Evolutionary conservation across 345 rosid species (phyloP).

Genomic region (Linum trigynum): DNA sequence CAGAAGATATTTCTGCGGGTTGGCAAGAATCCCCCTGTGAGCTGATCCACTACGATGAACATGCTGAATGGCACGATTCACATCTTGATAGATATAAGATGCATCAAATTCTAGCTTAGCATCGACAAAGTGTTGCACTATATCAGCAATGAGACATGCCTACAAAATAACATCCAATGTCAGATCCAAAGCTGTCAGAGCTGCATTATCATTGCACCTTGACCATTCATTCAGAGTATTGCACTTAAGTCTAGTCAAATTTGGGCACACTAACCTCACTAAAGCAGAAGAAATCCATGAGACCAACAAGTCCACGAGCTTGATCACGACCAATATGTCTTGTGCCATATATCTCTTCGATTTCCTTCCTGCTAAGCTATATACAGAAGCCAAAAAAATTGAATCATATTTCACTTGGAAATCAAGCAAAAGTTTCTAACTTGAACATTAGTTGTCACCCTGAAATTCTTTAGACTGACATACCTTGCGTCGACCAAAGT

Average conservation of each 20-base stretch:
- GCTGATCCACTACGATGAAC: conserved; percentile 89
- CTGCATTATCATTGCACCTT: too few species aligned
- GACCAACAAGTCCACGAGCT: conserved; percentile 77
- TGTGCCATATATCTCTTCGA: conserved; percentile 66
- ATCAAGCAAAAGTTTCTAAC: not conserved
- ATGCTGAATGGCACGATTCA: conserved; percentile 85
- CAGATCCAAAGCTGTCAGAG: not conserved
- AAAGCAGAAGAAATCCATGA: conserved; percentile 99
- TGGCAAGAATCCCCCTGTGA: conserved; percentile 79
- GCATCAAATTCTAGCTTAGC: conserved; percentile 94
- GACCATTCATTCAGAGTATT: not conserved
- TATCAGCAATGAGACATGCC: conserved; percentile 94
- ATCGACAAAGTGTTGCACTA: conserved; percentile 83
- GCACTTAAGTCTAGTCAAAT: not conserved
- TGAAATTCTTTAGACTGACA: not conserved
- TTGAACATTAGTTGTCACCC: not conserved
- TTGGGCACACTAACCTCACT: conserved; percentile 57
- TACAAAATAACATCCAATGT: conserved; percentile 18
- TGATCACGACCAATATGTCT: conserved; percentile 90
- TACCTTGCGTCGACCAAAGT: conserved; percentile 87
- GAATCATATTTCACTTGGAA: not conserved
- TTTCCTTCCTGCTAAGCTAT: conserved; percentile 63
- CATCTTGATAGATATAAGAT: conserved; percentile 89
- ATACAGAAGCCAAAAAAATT: conserved; percentile 3
- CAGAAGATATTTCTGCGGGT: conserved; percentile 68